These are phyloP conservation scores for Trypanosoma mega DNA, from an alignment of 208 protist species.

Conservation along the genomic window DNA sequence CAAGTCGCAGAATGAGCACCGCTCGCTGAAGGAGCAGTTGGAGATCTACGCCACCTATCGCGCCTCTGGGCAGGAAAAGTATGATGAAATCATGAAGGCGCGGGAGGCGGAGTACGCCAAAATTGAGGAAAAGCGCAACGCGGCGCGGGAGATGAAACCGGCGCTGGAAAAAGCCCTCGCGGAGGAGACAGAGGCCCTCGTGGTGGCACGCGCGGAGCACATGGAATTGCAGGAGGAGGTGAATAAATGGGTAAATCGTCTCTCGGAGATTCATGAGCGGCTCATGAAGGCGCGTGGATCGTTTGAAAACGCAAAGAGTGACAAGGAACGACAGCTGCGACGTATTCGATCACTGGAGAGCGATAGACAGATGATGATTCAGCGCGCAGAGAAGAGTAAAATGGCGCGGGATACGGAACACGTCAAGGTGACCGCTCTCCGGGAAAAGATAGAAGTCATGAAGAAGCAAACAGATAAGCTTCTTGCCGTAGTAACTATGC, in stretches of 20 bases:
- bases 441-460: slow-evolving; percentile 41
- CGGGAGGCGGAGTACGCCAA: slow-evolving; percentile 50
- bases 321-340: slow-evolving; percentile 47
- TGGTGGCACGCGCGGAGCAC: slow-evolving; percentile 27
- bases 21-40: slow-evolving; percentile 47
- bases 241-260: slow-evolving; percentile 41
- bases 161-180: slow-evolving; percentile 43
- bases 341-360: slow-evolving; percentile 46
- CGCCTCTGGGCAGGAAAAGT: slow-evolving; percentile 42
- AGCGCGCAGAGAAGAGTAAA: slow-evolving; percentile 37
- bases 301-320: slow-evolving; percentile 53
- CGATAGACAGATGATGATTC: slow-evolving; percentile 38
- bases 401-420: slow-evolving; percentile 53
- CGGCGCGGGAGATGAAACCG: slow-evolving; percentile 32
- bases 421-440: slow-evolving; percentile 36
- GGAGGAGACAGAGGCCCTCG: slow-evolving; percentile 31
- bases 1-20: slow-evolving; percentile 33
- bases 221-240: slow-evolving; percentile 42
- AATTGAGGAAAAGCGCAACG: slow-evolving; percentile 38
- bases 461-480: slow-evolving; percentile 51
- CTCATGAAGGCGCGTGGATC: slow-evolving; percentile 47
- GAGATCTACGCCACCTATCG: slow-evolving; percentile 60
- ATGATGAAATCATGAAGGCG: slow-evolving; percentile 41
- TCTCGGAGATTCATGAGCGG: slow-evolving; percentile 46
- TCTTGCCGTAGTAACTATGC: slow-evolving; percentile 32